Base-by-base conservation (phyloP, 108 stramenopile species). In the Seminavis robusta region DNA sequence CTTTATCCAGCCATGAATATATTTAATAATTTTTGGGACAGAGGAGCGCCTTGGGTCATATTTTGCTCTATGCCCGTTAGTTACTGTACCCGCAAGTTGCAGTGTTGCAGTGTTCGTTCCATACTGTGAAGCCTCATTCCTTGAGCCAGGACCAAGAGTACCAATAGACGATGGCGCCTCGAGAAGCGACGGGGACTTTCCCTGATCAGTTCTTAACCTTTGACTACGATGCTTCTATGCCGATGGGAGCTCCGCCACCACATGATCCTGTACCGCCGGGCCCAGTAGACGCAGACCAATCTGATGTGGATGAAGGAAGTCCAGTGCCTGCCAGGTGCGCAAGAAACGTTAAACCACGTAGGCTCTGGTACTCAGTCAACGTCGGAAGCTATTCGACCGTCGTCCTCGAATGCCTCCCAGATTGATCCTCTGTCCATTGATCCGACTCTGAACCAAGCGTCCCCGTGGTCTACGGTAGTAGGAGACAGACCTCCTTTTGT, bases 151-250 rank as follows among this genome's bases (percentile, higher is more conserved):
- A n/a, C n/a, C n/a, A n/a, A n/a, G n/a, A n/a, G n/a, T n/a, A n/a
- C n/a, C n/a, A n/a, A n/a, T n/a, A 37, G 3, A 61, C 41, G 31
- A 90, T 90, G 88, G 76, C 88, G 42, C 88, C 88, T 29, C 60
- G 88, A 48, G 84, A 86, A 69, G 82, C 84, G 19, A 90, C 77
- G 11, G 80, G 84, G 51, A 53, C 68, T 10, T 90, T 83, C 53
- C 82, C 81, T 4, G 88, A 90, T 63, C 77, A 86, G 29, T 74
- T 47, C 67, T 49, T 90, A 24, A 63, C 77, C 40, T 75, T 84
- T 43, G 88, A 90, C 31, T 83, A 79, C 52, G 88, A 86, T 28
- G 61, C 63, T 4, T 25, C 66, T 16, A 41, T 47, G 11, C 57
- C 37, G 1, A 37, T 80, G 56, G 71, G 71, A 21, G 30, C 50